phyloP scores from a whole-genome alignment of 441 rosid genomes.

The Euphorbia schlechtendalii region DNA sequence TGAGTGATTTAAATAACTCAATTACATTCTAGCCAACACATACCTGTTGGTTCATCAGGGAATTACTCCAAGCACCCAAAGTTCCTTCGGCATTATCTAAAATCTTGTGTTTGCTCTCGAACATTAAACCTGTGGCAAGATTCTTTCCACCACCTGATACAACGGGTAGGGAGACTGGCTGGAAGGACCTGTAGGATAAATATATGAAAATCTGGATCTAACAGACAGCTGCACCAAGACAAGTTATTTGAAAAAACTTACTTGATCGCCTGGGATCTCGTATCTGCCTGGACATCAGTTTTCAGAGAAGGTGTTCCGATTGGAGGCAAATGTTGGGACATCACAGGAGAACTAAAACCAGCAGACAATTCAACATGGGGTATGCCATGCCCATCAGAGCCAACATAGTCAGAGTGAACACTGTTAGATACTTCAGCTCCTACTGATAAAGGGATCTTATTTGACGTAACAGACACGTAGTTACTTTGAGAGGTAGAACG shows the following conservation, averaged over 20 bases:
- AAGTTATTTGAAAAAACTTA: conserved; percentile 24
- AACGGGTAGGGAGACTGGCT: conserved; percentile 36
- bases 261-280: conserved; percentile 49
- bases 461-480: conserved; percentile 28
- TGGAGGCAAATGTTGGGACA: conserved; percentile 66
- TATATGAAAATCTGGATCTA: conserved; percentile 12
- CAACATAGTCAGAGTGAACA: conserved; percentile 30
- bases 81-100: conserved; percentile 58
- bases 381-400: conserved; percentile 31
- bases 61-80: conserved; percentile 69
- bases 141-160: conserved; percentile 38
- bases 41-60: conserved; percentile 67
- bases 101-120: conserved; percentile 50
- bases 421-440: conserved; percentile 37
- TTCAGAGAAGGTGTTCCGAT: conserved; percentile 69
- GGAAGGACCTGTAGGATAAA: conserved; percentile 46
- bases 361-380: conserved; percentile 36
- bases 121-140: conserved; percentile 40
- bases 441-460: conserved; percentile 34
- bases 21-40: background rate
- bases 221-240: conserved; percentile 9
- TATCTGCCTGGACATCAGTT: conserved; percentile 46
- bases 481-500: conserved; percentile 40
- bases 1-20: background rate
- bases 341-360: conserved; percentile 30